Conservation (phyloP, 1,284 basidiomycete genomes). For the Sporisorium sorghi region DNA sequence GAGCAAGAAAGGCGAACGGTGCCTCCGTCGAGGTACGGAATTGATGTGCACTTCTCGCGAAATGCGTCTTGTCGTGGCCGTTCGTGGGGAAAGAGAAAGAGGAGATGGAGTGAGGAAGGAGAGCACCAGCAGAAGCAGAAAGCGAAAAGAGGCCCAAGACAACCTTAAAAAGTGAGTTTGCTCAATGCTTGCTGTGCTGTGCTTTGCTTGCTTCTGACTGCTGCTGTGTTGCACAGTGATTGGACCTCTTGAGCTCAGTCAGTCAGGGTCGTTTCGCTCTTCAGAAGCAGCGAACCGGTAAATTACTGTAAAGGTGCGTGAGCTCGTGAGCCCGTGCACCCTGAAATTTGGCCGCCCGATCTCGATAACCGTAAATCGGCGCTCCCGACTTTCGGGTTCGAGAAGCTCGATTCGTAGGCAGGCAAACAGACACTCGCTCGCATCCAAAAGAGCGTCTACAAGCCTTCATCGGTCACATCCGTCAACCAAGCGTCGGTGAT, state of each 20-base stretch:
- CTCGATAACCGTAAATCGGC: not conserved
- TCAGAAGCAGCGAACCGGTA: no score
- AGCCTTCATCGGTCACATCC: no score
- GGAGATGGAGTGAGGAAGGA: not conserved
- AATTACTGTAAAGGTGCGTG: no score
- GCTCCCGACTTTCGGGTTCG: not conserved
- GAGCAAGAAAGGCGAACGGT: not conserved
- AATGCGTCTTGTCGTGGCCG: not conserved
- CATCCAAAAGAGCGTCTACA: no score
- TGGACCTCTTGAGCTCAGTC: no score
- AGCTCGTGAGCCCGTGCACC: constrained; percentile 1
- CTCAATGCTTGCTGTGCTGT: no score
- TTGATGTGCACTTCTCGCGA: not conserved
- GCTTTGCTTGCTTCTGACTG: no score
- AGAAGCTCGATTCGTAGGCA: no score
- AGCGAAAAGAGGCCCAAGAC: not conserved
- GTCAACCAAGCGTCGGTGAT: no score
- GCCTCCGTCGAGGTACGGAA: not conserved
- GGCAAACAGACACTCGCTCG: no score
- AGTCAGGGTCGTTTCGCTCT: no score
- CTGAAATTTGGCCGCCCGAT: not conserved
- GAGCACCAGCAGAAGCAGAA: not conserved
- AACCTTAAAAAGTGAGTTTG: not conserved
- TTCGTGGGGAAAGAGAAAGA: not conserved
- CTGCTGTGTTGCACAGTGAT: no score